These are phyloP conservation scores for Stemphylium lycopersici DNA, from an alignment of 2,329 filamentous ascomycete species.

Conservation along the genomic window DNA sequence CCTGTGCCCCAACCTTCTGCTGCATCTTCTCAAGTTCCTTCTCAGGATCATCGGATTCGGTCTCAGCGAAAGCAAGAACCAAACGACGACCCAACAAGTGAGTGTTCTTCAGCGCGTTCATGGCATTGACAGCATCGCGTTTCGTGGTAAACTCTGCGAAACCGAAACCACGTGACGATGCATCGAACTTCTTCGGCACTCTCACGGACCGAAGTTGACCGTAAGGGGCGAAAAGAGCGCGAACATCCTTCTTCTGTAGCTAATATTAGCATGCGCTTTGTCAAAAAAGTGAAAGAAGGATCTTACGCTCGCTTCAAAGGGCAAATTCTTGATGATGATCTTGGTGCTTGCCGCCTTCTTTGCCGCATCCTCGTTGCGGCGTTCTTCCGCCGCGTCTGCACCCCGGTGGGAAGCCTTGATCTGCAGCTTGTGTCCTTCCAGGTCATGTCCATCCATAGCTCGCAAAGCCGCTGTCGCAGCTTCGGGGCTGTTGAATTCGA, in stretches of 20 bases:
- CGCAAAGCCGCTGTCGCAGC: slow-evolving; percentile 80
- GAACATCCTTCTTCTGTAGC: slow-evolving; percentile 80
- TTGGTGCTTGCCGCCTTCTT: slow-evolving; percentile 87
- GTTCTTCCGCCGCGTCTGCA: slow-evolving; percentile 84
- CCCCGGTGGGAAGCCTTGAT: slow-evolving; percentile 89
- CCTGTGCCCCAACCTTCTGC: slow-evolving; percentile 89
- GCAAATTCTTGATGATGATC: slow-evolving; percentile 97
- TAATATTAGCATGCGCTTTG: slow-evolving; percentile 24
- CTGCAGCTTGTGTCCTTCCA: slow-evolving; percentile 86
- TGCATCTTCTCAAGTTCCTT: slow-evolving; percentile 97
- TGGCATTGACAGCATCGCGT: slow-evolving; percentile 86
- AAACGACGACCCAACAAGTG: slow-evolving; percentile 89
- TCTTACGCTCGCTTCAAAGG: slow-evolving; percentile 74
- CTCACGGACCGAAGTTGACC: slow-evolving; percentile 91
- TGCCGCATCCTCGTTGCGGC: slow-evolving; percentile 78
- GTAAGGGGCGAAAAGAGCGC: slow-evolving; percentile 84
- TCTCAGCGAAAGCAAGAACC: slow-evolving; percentile 89
- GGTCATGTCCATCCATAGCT: slow-evolving; percentile 84
- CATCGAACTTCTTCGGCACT: slow-evolving; percentile 93
- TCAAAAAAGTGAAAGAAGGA: slow-evolving; percentile 6
- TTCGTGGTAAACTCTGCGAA: slow-evolving; percentile 95
- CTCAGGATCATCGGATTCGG: slow-evolving; percentile 88
- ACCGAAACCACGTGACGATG: slow-evolving; percentile 86
- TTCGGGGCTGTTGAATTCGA: slow-evolving; percentile 80
- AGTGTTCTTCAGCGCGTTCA: slow-evolving; percentile 89